Conservation (phyloP, 371 early-diverging fungal genomes). For the Choanephora cucurbitarum region DNA sequence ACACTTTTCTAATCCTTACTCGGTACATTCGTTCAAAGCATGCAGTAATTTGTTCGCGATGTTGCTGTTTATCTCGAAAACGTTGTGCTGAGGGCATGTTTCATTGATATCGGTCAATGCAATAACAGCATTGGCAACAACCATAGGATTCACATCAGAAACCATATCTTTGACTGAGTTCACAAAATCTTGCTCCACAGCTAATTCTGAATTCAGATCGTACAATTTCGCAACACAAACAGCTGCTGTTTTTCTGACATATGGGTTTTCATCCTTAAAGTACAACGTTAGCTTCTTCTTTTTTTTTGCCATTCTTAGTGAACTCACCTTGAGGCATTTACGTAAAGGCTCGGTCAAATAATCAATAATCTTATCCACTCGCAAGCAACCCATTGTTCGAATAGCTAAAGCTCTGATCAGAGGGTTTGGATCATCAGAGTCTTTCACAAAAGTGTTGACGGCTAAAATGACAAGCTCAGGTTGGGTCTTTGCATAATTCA, state of each 20-base stretch:
- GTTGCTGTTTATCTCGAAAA: conserved; percentile 78
- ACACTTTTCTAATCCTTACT: conserved; percentile 50
- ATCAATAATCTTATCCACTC: conserved; percentile 94
- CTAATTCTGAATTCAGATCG: conserved; percentile 73
- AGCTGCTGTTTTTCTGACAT: conserved; percentile 30
- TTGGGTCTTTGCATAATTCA: conserved; percentile 94
- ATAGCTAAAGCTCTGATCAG: conserved; percentile 96
- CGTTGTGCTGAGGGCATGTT: conserved; percentile 71
- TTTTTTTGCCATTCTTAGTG: too few relatives aligned
- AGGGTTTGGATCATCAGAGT: conserved; percentile 92
- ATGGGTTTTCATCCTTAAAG: conserved; percentile 24
- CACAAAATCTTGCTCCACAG: conserved; percentile 84
- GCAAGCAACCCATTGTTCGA: conserved; percentile 95
- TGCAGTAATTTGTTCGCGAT: conserved; percentile 88
- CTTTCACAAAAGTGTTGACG: conserved; percentile 97
- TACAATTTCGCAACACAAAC: conserved; percentile 81
- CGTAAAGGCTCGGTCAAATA: conserved; percentile 82
- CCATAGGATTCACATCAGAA: conserved; percentile 92
- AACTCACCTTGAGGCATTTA: conserved; percentile 66
- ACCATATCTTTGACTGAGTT: conserved; percentile 85
- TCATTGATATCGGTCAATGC: conserved; percentile 94
- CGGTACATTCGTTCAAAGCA: conserved; percentile 96
- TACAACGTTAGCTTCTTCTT: not conserved
- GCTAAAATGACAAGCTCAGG: conserved; percentile 97
- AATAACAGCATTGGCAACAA: conserved; percentile 95